These are phyloP conservation scores for Lepiota brunneoincarnata DNA, from an alignment of 768 basidiomycete species.

Conservation along the genomic window DNA sequence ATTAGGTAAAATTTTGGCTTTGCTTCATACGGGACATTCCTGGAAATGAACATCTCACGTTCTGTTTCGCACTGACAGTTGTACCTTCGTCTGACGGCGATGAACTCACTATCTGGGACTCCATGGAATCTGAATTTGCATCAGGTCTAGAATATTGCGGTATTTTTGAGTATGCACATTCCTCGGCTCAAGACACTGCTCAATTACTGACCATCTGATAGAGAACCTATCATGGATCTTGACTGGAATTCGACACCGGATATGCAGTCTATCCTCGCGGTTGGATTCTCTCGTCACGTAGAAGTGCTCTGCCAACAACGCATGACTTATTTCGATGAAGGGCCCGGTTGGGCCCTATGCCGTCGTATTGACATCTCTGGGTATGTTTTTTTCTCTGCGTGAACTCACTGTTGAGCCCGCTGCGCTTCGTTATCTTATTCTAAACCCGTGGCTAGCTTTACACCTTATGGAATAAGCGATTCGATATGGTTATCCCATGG, in stretches of 20 bases:
- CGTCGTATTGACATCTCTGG: slow-evolving; percentile 65
- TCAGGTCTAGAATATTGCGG: slow-evolving; percentile 80
- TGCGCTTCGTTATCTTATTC: slow-evolving; percentile 5
- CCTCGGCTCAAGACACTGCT: not conserved
- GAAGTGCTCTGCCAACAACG: slow-evolving; percentile 92
- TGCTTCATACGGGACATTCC: slow-evolving; percentile 6
- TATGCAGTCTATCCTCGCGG: slow-evolving; percentile 85
- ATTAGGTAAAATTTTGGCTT: slow-evolving; percentile 52
- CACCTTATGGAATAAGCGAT: slow-evolving; percentile 78
- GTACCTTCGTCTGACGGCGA: slow-evolving; percentile 57
- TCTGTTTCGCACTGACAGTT: slow-evolving; percentile 38
- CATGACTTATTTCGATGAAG: slow-evolving; percentile 86
- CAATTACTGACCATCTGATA: slow-evolving; percentile 10
- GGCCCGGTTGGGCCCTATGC: slow-evolving; percentile 76
- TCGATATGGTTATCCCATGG: slow-evolving; percentile 91
- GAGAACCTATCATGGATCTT: slow-evolving; percentile 73
- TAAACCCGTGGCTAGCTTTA: slow-evolving; percentile 48
- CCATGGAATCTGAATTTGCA: slow-evolving; percentile 89
- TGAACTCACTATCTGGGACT: slow-evolving; percentile 96
- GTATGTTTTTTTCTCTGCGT: slow-evolving; percentile 47
- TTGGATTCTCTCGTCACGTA: slow-evolving; percentile 77
- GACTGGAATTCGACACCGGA: slow-evolving; percentile 95
- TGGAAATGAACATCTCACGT: not conserved
- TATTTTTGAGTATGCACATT: slow-evolving; percentile 49
- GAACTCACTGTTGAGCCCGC: too few species aligned